Base-by-base conservation (phyloP, 148 eudicot genomes). In the Diospyros lotus region DNA sequence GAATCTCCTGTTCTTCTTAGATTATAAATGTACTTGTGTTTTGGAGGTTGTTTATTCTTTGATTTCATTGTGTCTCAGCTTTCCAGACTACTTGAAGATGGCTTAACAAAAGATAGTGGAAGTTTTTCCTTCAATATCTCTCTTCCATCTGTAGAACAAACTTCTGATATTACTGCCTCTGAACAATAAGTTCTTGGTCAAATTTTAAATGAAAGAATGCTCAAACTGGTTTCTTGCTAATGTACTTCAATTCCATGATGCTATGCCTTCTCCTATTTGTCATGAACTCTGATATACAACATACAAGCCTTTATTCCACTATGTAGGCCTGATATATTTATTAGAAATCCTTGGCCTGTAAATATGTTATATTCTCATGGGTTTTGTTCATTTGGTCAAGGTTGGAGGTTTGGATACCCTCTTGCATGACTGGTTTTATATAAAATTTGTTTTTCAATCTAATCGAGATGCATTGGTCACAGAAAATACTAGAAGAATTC, bases 301-400 rank as follows among this genome's bases (percentile, higher is more conserved):
- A 28, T 28, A 28, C 28, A 28, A 28, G 28, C 28, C 28, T 28
- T 28, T 28, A 28, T 28, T 28, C 28, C 28, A 28, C 28, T 28
- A 28, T 28, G 28, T 0, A 28, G 28, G 28, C 28, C 28, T 0
- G 28, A 28, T 8, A 48, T 48, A 8, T 4, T 48, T 48, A 8
- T 4, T 4, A 48, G 6, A 48, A 17, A 10, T 66, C 8, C 46
- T 46, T 17, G 50, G 69, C 9, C 5, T 45, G 17, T 66, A 9
- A 46, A 45, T 40, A n/a, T 9, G 46, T 45, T 1, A 45, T 66
- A 4, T 5, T 10, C 54, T n/a, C 5, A 17, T 6, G 70, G 38
- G 50, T 66, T 66, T 66, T 39, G 70, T 66, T 66, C 55, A 46
- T 66, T 66, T 46, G 54, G n/a, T 66, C 40, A 46, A 66, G 28